Conservation (phyloP, 2,329 filamentous ascomycete species). For the Myriosclerotinia duriaeana region DNA sequence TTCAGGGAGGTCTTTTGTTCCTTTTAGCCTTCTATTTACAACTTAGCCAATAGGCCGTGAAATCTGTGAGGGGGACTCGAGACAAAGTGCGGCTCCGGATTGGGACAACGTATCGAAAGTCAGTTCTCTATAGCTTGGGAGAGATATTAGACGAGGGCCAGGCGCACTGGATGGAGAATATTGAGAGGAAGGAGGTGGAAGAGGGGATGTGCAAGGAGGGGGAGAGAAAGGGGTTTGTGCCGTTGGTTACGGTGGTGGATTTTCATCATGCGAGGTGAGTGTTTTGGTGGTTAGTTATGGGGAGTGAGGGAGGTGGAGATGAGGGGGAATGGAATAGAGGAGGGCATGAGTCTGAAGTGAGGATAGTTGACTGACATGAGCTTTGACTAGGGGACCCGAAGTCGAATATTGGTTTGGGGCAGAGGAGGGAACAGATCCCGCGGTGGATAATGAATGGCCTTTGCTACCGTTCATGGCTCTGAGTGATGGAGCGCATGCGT, state of each 20-base stretch:
- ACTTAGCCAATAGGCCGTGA: background rate
- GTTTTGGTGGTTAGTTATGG: background rate
- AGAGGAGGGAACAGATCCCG: constrained; percentile 73
- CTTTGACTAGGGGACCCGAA: constrained; percentile 67
- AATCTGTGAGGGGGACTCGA: constrained; percentile 19
- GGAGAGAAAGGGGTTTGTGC: constrained; percentile 50
- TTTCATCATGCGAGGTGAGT: constrained; percentile 72
- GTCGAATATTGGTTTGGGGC: constrained; percentile 88
- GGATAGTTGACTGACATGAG: constrained; percentile 3
- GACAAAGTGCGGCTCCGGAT: constrained; percentile 15
- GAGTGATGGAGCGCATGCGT: constrained; percentile 93
- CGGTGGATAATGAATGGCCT: constrained; percentile 82
- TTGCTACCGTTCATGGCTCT: constrained; percentile 95
- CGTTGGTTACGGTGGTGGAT: constrained; percentile 76
- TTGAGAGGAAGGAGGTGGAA: constrained; percentile 28
- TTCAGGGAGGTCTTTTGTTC: background rate
- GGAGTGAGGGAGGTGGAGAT: background rate
- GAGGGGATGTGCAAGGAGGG: constrained; percentile 29
- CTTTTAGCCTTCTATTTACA: background rate
- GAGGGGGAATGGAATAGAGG: background rate
- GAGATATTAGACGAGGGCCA: constrained; percentile 1
- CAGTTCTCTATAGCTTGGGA: background rate
- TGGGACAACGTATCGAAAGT: constrained; percentile 15
- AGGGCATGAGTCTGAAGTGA: constrained; percentile 25
- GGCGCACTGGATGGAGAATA: constrained; percentile 22